Percentiles rank a stretch among this genome's conserved stretches.
Evolutionary conservation across 2,329 filamentous ascomycete species (phyloP).

Genomic region (Fusarium sarcochroum): DNA sequence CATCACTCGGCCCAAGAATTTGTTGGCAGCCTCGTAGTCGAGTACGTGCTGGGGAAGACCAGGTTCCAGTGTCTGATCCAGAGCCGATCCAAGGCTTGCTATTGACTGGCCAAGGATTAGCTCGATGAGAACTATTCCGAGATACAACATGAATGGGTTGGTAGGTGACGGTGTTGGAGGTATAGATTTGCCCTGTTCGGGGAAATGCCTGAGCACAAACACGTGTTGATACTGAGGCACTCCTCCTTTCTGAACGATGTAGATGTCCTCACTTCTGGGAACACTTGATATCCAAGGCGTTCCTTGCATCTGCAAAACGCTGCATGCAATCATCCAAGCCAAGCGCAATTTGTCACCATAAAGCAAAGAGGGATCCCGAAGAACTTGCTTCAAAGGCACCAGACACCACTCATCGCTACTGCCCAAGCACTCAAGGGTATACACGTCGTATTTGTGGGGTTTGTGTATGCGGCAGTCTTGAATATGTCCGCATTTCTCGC

Average conservation of each 20-base stretch:
- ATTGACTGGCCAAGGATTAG: slow-evolving; percentile 4
- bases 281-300: slow-evolving; percentile 4
- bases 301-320: background rate
- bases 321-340: background rate
- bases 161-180: background rate
- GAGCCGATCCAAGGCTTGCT: fast-evolving
- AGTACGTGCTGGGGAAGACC: background rate
- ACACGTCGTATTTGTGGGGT: background rate
- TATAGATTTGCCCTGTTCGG: background rate
- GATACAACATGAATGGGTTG: slow-evolving; percentile 1
- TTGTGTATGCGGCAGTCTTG: fast-evolving
- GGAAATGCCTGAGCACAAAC: slow-evolving; percentile 2
- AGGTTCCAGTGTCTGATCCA: fast-evolving
- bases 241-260: background rate
- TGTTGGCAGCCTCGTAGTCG: background rate
- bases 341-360: background rate
- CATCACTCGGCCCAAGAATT: slow-evolving; percentile 8
- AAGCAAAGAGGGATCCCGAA: background rate
- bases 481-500: background rate
- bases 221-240: background rate
- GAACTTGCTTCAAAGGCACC: background rate
- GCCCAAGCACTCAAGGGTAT: background rate
- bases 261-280: background rate
- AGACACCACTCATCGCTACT: background rate
- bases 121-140: slow-evolving; percentile 2